Evolutionary conservation across 2,329 filamentous ascomycete genomes (phyloP).

Genomic region (Ophiostoma sp.): DNA sequence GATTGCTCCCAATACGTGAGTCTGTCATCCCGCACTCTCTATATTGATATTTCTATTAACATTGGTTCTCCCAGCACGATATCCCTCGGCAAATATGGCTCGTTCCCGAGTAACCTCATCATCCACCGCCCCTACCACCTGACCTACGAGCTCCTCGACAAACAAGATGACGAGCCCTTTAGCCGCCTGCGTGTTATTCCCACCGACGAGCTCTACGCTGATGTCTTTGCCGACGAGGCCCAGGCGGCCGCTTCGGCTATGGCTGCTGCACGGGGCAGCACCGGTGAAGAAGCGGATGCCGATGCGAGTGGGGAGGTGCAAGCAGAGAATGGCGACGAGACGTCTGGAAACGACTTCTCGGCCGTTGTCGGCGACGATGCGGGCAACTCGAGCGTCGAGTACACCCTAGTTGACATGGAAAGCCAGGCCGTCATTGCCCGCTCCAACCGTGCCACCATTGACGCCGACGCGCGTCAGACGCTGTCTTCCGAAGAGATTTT

Average conservation of each 20-base stretch:
- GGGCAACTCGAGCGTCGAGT: constrained; percentile 47
- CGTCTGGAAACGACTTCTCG: background rate
- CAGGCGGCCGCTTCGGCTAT: constrained; percentile 37
- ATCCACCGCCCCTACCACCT: constrained; percentile 88
- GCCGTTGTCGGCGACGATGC: constrained; percentile 41
- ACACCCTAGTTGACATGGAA: constrained; percentile 47
- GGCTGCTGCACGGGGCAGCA: constrained; percentile 24
- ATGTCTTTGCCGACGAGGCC: constrained; percentile 59
- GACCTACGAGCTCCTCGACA: constrained; percentile 86
- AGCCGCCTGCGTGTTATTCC: constrained; percentile 75
- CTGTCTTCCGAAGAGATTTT: constrained; percentile 76
- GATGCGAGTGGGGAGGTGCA: background rate
- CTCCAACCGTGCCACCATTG: constrained; percentile 59
- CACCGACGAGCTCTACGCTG: constrained; percentile 78
- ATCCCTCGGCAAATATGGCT: constrained; percentile 88
- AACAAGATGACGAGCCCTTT: constrained; percentile 62
- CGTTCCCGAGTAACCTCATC: constrained; percentile 84
- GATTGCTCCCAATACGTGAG: constrained; percentile 60
- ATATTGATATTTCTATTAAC: no score
- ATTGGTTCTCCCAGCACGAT: no score
- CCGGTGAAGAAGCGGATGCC: background rate
- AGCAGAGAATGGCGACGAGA: constrained; percentile 41
- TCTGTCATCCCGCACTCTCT: no score
- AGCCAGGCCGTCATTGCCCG: constrained; percentile 53
- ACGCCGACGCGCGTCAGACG: constrained; percentile 61